Evolutionary conservation across 2,329 filamentous ascomycete genomes (phyloP), one percentile per base, ranked within the genome.

Genomic region (Drechslera avenae): DNA sequence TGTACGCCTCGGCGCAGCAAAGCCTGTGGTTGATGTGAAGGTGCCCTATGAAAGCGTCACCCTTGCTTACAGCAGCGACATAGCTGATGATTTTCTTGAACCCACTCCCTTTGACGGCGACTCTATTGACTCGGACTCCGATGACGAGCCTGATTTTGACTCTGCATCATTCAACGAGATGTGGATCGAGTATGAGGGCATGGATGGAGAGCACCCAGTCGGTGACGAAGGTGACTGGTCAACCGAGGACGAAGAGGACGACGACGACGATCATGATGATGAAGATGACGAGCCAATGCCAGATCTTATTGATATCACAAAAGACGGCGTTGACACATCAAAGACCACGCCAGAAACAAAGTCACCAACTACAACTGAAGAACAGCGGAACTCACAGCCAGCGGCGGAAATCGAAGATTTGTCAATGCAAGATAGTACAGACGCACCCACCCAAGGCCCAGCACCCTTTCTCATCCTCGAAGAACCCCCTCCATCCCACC

Each of bases 1-100:
- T 0, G 74, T 86, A 21, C 76, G 83, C n/a, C 70, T 86, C 14
- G 79, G 80, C 34, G 80, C 77, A 9, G 69, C 78, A 4, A 67
- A 76, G 13, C 69, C 76, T n/a, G 76, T 79, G 10, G 67, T 73
- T 39, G 83, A 85, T 59, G 68, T 85, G 23, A 71, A 68, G 12
- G 65, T 85, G 9, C 65, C 75, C 1, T 68, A 76, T 17, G 81
- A 85, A 53, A 66, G 74, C 18, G 74, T 83, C 13, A 68, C 78
- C 2, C 72, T 83, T 14, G 76, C 81, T 4, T 76, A 79, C 40
- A 73, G 76, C 46, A 72, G 67, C 39, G 75, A 78, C 26, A 71
- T 76, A 66, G 72, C 74, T 41, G 63, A 67, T 8, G 65, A 68
- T 5, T 57, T 65, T 3, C 47, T 64, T 16, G 56, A 62, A 33